Percentiles rank a stretch among this genome's conserved stretches.
Conservation (phyloP, 495 filamentous ascomycete species). For the Penicillium coprophilum region DNA sequence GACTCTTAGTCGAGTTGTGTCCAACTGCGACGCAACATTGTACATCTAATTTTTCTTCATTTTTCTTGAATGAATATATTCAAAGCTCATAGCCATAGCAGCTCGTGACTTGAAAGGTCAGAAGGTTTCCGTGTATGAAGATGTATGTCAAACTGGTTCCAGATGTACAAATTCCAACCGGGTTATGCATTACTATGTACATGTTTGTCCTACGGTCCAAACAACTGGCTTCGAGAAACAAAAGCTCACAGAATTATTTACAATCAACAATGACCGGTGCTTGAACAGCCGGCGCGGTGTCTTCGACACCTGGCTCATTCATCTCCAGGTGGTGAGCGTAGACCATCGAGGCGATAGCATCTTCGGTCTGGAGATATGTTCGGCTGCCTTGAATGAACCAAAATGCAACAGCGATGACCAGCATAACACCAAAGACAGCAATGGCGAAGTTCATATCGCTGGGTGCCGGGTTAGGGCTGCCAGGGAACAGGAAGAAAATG, state of each 20-base stretch:
- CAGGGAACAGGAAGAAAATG: constrained; percentile 51
- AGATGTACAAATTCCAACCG: not conserved
- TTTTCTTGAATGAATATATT: too few relatives aligned
- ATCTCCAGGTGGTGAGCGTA: constrained; percentile 41
- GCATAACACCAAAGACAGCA: constrained; percentile 51
- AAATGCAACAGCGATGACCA: constrained; percentile 45
- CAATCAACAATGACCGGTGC: not conserved
- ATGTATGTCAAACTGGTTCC: not conserved
- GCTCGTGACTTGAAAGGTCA: not conserved
- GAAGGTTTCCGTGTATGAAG: not conserved
- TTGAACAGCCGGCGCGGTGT: not conserved
- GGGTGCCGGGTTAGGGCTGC: constrained; percentile 37
- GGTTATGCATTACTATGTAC: not conserved
- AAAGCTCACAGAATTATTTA: not conserved
- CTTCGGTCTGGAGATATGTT: constrained; percentile 44
- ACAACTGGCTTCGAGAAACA: not conserved
- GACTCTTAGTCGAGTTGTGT: not conserved
- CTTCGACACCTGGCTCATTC: constrained; percentile 1
- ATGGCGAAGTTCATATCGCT: constrained; percentile 53
- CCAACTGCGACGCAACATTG: too few relatives aligned
- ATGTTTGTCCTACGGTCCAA: not conserved
- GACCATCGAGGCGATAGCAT: constrained; percentile 43
- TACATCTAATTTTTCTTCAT: too few relatives aligned
- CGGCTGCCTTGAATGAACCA: constrained; percentile 42
- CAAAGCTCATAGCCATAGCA: too few relatives aligned